Percentiles rank a stretch among this genome's conserved stretches.
These are phyloP conservation scores for Arctium minus DNA, from an alignment of 129 eudicot species.

Conservation along the genomic window DNA sequence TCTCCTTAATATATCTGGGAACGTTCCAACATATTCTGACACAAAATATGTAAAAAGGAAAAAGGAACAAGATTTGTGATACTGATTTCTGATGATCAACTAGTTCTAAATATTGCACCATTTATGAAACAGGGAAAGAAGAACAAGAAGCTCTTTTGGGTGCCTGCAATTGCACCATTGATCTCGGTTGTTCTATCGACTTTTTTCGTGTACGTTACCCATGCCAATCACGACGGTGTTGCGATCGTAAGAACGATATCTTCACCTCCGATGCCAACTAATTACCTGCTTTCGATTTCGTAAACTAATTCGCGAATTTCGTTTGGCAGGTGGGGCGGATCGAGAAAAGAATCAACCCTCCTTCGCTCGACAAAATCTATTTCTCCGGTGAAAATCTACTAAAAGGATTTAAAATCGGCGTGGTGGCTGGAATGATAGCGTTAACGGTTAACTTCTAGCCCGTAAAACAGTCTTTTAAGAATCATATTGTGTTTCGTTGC, in stretches of 20 bases:
- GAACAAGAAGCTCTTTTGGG: conserved; percentile 85
- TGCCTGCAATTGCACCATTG: conserved; percentile 87
- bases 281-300: not conserved
- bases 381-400: conserved; percentile 55
- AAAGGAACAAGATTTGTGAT: too few species aligned
- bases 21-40: not conserved
- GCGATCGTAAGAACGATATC: conserved; percentile 57
- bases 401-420: conserved; percentile 59
- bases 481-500: too few species aligned
- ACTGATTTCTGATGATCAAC: too few species aligned
- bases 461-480: not conserved
- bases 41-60: too few species aligned
- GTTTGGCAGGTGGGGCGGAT: conserved; percentile 47
- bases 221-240: conserved; percentile 62
- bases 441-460: conserved; percentile 46
- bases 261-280: not conserved
- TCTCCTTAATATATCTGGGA: too few species aligned
- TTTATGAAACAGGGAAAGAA: conserved; percentile 65
- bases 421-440: conserved; percentile 70
- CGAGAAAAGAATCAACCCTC: conserved; percentile 54
- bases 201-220: conserved; percentile 69
- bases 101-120: not conserved
- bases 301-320: not conserved
- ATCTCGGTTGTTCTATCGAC: conserved; percentile 71
- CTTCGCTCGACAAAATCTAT: conserved; percentile 53